Evolutionary conservation across 306 rosid species (phyloP).

Genomic region (Lathyrus tuberosus): DNA sequence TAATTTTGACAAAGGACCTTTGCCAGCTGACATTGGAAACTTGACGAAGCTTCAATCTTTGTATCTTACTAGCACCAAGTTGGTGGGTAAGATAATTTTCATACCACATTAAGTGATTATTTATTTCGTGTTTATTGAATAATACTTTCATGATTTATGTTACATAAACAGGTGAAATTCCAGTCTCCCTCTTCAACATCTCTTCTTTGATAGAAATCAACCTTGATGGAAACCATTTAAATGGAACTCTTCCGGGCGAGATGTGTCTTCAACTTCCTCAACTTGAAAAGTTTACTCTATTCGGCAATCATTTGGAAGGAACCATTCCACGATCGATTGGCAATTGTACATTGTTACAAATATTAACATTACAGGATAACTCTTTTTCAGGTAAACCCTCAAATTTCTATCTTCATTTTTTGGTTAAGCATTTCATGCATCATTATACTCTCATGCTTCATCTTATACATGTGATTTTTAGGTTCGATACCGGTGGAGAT

Average conservation of each 20-base stretch:
- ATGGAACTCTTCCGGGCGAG: slow-evolving; percentile 5
- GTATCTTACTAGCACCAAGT: background rate
- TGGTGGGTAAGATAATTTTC: slow-evolving; percentile 13
- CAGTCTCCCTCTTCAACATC: slow-evolving; percentile 28
- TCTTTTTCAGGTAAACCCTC: slow-evolving; percentile 28
- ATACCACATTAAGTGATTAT: background rate
- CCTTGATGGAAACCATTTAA: background rate
- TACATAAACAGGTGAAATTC: slow-evolving; percentile 34
- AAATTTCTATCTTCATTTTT: no score
- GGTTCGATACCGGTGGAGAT: slow-evolving; percentile 39
- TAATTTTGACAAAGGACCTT: background rate
- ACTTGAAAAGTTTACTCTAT: background rate
- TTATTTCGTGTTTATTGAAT: background rate
- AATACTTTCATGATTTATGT: background rate
- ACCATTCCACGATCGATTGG: slow-evolving; percentile 27
- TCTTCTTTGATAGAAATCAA: slow-evolving; percentile 9
- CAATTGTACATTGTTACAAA: slow-evolving; percentile 16
- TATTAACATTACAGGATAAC: background rate
- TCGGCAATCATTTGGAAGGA: background rate
- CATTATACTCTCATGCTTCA: no score
- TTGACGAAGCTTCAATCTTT: slow-evolving; percentile 20
- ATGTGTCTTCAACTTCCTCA: slow-evolving; percentile 26
- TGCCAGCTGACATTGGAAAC: slow-evolving; percentile 32
- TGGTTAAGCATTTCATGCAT: no score
- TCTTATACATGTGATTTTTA: background rate